phyloP scores from a whole-genome alignment of 73 alveolate genomes.

The Uronychia binucleata region DNA sequence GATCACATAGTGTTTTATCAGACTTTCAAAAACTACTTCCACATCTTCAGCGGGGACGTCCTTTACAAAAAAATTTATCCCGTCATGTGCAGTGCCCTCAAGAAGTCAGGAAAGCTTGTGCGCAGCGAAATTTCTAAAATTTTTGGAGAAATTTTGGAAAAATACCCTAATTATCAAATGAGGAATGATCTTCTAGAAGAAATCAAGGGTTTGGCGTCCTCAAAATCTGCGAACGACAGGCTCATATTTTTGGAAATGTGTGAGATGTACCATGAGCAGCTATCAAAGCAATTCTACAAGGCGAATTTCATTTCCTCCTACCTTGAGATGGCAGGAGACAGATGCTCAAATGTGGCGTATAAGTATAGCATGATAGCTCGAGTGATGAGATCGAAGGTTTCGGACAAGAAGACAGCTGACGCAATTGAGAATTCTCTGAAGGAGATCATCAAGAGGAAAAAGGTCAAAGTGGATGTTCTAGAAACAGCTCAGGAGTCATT shows the following conservation, averaged over 20 bases:
- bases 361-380: neutral
- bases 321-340: neutral
- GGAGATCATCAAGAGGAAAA: neutral
- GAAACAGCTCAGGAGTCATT: neutral
- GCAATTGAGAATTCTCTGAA: neutral
- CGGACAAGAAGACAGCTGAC: neutral
- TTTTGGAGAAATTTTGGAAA: neutral
- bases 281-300: neutral
- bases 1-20: neutral
- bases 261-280: neutral
- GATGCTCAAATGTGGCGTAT: neutral
- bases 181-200: neutral
- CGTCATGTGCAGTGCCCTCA: neutral
- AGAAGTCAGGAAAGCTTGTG: neutral
- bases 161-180: neutral
- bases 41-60: neutral
- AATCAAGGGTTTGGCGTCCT: neutral
- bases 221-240: neutral
- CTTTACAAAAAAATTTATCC: conserved; percentile 1
- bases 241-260: neutral
- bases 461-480: neutral
- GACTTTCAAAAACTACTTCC: neutral
- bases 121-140: neutral
- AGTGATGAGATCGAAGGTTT: neutral
- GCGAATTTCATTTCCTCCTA: neutral